These are phyloP conservation scores for Solanum pimpinellifolium DNA, from an alignment of 257 asterid genomes.

Conservation along the genomic window DNA sequence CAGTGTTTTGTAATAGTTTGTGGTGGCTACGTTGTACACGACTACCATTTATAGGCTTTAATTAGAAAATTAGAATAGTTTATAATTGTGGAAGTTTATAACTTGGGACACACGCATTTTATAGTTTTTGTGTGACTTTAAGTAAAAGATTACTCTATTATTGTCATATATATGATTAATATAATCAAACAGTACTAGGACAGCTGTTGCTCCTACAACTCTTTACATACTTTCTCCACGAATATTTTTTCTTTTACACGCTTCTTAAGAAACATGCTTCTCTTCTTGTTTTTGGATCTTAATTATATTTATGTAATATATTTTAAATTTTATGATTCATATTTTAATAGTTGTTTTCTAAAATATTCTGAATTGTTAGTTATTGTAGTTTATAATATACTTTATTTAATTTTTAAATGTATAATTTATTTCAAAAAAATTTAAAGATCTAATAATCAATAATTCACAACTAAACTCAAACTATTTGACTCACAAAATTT, in stretches of 20 bases:
- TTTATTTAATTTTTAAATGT: no score
- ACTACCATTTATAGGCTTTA: neutral
- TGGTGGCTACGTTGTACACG: neutral
- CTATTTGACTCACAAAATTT: no score
- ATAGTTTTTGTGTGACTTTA: neutral
- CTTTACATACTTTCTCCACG: neutral
- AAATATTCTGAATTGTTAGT: no score
- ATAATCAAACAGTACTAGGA: neutral
- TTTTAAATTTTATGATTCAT: neutral
- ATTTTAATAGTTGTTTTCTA: no score
- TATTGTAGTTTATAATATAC: no score
- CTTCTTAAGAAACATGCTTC: neutral
- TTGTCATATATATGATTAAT: neutral
- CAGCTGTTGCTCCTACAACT: neutral
- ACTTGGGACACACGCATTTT: neutral
- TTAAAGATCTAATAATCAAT: neutral
- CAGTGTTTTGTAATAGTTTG: neutral
- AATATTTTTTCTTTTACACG: neutral
- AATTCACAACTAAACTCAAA: no score
- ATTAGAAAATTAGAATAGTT: neutral
- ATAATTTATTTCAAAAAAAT: no score
- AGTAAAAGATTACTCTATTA: neutral
- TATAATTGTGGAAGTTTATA: neutral
- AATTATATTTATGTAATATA: neutral
- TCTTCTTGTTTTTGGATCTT: accelerated